Evolutionary conservation across 441 rosid genomes (phyloP).

Genomic region (Erodium moschatum): DNA sequence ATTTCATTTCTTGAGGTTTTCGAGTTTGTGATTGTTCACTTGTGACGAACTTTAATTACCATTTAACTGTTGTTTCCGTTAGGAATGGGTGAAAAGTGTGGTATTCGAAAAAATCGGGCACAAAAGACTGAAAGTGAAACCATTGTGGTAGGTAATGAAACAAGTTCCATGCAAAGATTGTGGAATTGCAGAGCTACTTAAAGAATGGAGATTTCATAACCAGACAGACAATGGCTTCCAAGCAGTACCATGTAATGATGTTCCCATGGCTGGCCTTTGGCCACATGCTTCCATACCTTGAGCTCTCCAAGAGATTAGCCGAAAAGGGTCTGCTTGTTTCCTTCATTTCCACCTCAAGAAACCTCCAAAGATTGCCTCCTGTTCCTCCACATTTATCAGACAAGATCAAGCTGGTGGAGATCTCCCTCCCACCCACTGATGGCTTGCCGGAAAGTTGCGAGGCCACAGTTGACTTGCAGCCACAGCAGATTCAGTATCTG

Average conservation of each 20-base stretch:
- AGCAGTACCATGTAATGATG: constrained; percentile 17
- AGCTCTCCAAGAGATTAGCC: constrained; percentile 23
- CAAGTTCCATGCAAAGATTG: constrained; percentile 1
- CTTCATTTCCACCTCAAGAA: constrained; percentile 23
- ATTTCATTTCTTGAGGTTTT: no score
- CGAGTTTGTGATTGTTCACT: no score
- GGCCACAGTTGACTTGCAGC: constrained; percentile 25
- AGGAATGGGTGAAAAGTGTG: no score
- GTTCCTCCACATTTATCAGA: constrained; percentile 11
- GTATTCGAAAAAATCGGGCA: neutral
- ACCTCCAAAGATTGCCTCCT: constrained; percentile 23
- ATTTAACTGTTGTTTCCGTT: no score
- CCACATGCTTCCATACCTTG: constrained; percentile 24
- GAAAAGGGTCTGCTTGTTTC: constrained; percentile 21
- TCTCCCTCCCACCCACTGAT: constrained; percentile 18
- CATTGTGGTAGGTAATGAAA: neutral
- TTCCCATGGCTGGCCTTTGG: constrained; percentile 25
- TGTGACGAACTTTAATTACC: no score
- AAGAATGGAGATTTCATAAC: neutral
- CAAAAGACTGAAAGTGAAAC: neutral
- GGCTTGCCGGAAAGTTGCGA: constrained; percentile 24
- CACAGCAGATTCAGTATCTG: constrained; percentile 18
- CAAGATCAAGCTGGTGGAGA: constrained; percentile 19
- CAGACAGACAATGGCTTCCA: constrained; percentile 8
- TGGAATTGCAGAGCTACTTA: neutral